phyloP scores from a whole-genome alignment of 495 filamentous ascomycete genomes.

The Penicillium cinerascens region DNA sequence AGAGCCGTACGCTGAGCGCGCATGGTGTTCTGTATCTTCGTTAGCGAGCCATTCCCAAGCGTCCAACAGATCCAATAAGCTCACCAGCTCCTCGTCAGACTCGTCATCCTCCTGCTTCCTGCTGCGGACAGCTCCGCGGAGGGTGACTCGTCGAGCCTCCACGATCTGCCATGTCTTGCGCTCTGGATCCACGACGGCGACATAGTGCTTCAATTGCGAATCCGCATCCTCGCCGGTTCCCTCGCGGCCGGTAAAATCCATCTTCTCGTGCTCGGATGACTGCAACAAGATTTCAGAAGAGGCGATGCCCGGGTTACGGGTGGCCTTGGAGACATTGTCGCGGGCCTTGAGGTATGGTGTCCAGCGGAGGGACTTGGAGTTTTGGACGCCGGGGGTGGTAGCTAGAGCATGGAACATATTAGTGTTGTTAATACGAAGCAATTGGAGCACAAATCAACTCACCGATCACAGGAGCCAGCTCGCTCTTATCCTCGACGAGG shows the following conservation, averaged over 20 bases:
- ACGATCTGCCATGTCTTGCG: constrained; percentile 69
- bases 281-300: constrained; percentile 69
- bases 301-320: constrained; percentile 41
- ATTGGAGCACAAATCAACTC: constrained; percentile 1
- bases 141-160: constrained; percentile 69
- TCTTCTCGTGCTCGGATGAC: constrained; percentile 66
- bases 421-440: background rate
- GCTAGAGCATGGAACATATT: constrained; percentile 40
- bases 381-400: constrained; percentile 62
- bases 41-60: background rate
- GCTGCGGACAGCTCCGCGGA: constrained; percentile 62
- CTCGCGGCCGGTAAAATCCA: constrained; percentile 82
- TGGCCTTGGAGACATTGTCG: constrained; percentile 34
- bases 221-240: constrained; percentile 58
- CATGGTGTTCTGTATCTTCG: constrained; percentile 44
- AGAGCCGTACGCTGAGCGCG: constrained; percentile 64
- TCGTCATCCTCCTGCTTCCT: constrained; percentile 37
- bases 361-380: constrained; percentile 54
- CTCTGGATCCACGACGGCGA: constrained; percentile 78
- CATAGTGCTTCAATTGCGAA: constrained; percentile 73
- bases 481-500: constrained; percentile 53
- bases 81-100: constrained; percentile 38
- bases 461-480: constrained; percentile 60
- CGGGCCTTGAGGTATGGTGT: constrained; percentile 60
- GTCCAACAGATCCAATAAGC: background rate